These are phyloP conservation scores for Solanum infundibuliforme DNA, from an alignment of 257 asterid species.

Conservation along the genomic window DNA sequence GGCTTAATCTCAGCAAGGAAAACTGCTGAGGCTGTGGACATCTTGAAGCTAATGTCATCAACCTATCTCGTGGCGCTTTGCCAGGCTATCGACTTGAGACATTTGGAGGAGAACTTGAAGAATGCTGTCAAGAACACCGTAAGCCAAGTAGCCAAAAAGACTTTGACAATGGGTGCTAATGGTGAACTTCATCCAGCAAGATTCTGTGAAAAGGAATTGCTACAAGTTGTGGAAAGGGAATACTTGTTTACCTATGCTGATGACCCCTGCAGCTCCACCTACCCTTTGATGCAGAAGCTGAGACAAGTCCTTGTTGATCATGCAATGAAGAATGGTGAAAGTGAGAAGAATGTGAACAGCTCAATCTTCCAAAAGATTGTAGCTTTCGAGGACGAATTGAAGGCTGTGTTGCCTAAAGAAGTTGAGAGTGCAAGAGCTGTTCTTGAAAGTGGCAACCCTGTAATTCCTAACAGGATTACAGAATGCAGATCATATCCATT, in stretches of 20 bases:
- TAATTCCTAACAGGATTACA: no score
- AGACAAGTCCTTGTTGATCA: constrained; percentile 38
- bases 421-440: constrained; percentile 44
- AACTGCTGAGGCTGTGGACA: constrained; percentile 34
- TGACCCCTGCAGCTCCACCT: constrained; percentile 30
- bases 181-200: constrained; percentile 47
- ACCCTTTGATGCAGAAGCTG: no score
- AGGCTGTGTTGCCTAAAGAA: constrained; percentile 26
- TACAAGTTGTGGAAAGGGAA: constrained; percentile 31
- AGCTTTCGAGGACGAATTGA: constrained; percentile 34
- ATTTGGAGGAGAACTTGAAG: constrained; percentile 34
- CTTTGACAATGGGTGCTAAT: constrained; percentile 21
- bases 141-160: constrained; percentile 37
- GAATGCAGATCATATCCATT: no score
- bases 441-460: background rate
- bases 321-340: constrained; percentile 30
- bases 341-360: constrained; percentile 19
- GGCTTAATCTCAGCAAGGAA: constrained; percentile 40
- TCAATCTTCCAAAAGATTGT: constrained; percentile 41
- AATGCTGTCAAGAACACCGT: constrained; percentile 27
- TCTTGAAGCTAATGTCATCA: constrained; percentile 36
- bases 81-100: constrained; percentile 35
- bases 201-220: constrained; percentile 39
- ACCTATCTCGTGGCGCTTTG: constrained; percentile 35
- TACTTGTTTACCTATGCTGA: constrained; percentile 27